These are phyloP conservation scores for Endotrypanum monterogeii DNA, from an alignment of 208 protist species.

Conservation along the genomic window DNA sequence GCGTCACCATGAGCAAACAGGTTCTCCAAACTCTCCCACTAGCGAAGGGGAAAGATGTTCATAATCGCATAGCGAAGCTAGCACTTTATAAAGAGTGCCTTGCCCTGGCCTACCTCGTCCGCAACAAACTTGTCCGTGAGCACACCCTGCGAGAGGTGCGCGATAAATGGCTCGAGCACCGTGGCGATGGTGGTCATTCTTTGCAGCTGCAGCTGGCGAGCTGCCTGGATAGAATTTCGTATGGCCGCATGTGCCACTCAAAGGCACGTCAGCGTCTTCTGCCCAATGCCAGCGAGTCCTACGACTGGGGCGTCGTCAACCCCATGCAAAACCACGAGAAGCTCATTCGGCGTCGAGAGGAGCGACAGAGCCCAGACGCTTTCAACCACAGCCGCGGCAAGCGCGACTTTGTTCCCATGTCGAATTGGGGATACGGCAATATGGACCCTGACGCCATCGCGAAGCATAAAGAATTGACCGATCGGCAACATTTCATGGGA, in stretches of 20 bases:
- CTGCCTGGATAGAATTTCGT: slow-evolving; percentile 83
- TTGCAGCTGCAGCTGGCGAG: slow-evolving; percentile 85
- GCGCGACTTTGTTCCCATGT: slow-evolving; percentile 92
- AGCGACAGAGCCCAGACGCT: slow-evolving; percentile 75
- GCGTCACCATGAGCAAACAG: slow-evolving; percentile 66
- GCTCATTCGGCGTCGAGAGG: slow-evolving; percentile 52
- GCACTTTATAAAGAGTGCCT: slow-evolving; percentile 90
- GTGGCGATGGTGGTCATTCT: slow-evolving; percentile 77
- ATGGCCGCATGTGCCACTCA: slow-evolving; percentile 84
- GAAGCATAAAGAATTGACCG: slow-evolving; percentile 87
- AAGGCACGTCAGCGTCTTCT: slow-evolving; percentile 81
- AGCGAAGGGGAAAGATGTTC: slow-evolving; percentile 83
- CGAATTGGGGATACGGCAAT: slow-evolving; percentile 88
- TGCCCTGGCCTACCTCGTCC: slow-evolving; percentile 63
- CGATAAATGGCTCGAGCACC: slow-evolving; percentile 78
- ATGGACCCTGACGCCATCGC: slow-evolving; percentile 88
- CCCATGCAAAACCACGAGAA: slow-evolving; percentile 79
- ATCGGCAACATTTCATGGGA: slow-evolving; percentile 87
- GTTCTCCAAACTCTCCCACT: slow-evolving; percentile 75
- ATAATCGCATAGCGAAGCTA: slow-evolving; percentile 78
- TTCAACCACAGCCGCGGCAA: slow-evolving; percentile 75
- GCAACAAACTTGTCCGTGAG: slow-evolving; percentile 65
- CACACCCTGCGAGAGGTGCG: slow-evolving; percentile 81
- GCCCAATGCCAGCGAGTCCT: slow-evolving; percentile 78
- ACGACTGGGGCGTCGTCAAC: slow-evolving; percentile 88